These are phyloP conservation scores for Didymella keratinophila DNA, from an alignment of 2,329 filamentous ascomycete species.

Conservation along the genomic window DNA sequence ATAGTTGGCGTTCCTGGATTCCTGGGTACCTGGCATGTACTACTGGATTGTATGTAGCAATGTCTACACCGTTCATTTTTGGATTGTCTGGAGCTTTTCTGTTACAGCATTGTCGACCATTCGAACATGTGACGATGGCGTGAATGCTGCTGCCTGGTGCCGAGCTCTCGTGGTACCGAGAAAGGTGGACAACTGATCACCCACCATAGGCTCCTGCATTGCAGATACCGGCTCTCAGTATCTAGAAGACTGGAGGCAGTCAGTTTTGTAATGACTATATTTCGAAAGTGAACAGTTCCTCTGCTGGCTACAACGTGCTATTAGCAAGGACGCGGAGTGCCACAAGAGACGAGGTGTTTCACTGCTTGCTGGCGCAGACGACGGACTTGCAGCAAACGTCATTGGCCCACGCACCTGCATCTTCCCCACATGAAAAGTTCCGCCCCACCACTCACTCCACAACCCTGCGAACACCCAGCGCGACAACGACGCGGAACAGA, in stretches of 20 bases:
- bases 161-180: too few relatives aligned
- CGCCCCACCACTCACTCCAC: neutral
- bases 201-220: too few relatives aligned
- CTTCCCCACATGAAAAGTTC: conserved; percentile 8
- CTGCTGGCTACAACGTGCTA: too few relatives aligned
- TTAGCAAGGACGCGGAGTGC: too few relatives aligned
- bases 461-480: neutral
- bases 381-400: conserved; percentile 5
- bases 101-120: neutral
- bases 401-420: neutral
- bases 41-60: neutral
- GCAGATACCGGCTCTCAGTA: too few relatives aligned
- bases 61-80: too few relatives aligned
- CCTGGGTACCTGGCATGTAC: neutral
- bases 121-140: neutral
- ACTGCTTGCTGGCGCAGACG: neutral
- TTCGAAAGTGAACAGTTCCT: too few relatives aligned
- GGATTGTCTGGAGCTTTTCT: neutral
- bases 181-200: too few relatives aligned
- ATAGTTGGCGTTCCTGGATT: conserved; percentile 12
- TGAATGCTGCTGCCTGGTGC: conserved; percentile 1
- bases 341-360: neutral
- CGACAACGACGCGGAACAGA: neutral
- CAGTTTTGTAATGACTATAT: too few relatives aligned
- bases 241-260: too few relatives aligned